Base-by-base conservation (phyloP, 805 yeast species). In the Cyberlindnera euphorbiiphila region DNA sequence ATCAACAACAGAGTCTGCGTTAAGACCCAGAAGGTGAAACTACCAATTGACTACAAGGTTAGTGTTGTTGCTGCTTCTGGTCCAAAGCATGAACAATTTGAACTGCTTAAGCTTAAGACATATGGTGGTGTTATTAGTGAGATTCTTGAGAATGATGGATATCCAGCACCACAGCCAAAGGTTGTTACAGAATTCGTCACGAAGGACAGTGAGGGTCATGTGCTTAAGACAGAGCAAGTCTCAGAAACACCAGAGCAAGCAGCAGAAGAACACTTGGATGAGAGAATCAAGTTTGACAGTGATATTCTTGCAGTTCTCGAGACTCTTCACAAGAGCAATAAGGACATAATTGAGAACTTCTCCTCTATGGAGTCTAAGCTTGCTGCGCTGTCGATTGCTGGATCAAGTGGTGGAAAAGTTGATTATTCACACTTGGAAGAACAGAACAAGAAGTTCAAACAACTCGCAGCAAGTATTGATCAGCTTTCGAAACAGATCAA, bases 1-100 rank as follows among this genome's bases (percentile, higher is more conserved):
- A 63, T 81, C 34, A 86, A 84, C 58, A 84, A 84, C 56, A 76
- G 72, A 48, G 65, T 84, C 39, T 78, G 88, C 53, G 75, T 83
- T 59, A 78, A 78, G 57, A 78, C 88, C 0, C 71, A 74, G 41
- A 59, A 73, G 37, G 62, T 83, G 25, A 53, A 59, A 24, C 53
- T 83, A 14, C 74, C 74, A 22, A 43, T 56, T 6, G 47, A 62
- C 23, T 66, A 72, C 42, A 66, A 60, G 32, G 41, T 82, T 32
- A 87, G 87, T 41, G 60, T 74, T 5, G 63, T 80, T 23, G 84
- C 81, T 2, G 51, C 52, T 14, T 61, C 74, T 21, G 68, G 62
- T 5, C 56, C 61, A 27, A 53, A 52, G 1, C 65, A 72, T 23
- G 91, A 83, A 53, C 70, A 71, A 19, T 81, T 76, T 59, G 94